These are phyloP conservation scores for Pholiota adiposa DNA, from an alignment of 1,284 basidiomycete genomes.

Conservation along the genomic window DNA sequence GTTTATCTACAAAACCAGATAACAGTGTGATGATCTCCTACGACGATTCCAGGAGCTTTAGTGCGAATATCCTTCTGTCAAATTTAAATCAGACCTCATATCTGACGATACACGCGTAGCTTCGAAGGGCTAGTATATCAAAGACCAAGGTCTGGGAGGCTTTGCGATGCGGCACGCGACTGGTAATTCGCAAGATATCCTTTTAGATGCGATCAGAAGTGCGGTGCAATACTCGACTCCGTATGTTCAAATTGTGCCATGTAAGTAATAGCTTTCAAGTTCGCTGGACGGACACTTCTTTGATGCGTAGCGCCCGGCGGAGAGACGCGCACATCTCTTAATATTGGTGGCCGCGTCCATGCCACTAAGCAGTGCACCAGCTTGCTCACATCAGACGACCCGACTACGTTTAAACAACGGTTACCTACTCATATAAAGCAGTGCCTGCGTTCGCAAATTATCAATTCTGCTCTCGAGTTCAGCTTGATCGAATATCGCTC, in stretches of 20 bases:
- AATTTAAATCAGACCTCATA: neutral
- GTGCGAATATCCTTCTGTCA: conserved; percentile 11
- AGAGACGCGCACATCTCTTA: too few species aligned
- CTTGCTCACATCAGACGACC: too few species aligned
- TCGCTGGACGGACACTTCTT: neutral
- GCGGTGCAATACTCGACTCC: conserved; percentile 2
- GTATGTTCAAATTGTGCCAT: neutral
- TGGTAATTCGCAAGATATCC: conserved; percentile 55
- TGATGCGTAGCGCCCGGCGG: too few species aligned
- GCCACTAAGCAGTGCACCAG: too few species aligned
- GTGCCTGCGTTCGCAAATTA: too few species aligned
- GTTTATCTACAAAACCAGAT: conserved; percentile 54
- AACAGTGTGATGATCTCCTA: conserved; percentile 56
- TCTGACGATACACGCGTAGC: conserved; percentile 13
- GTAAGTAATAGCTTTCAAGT: too few species aligned
- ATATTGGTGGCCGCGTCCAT: too few species aligned
- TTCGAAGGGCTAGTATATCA: conserved; percentile 58
- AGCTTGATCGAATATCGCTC: too few species aligned
- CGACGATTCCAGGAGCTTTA: conserved; percentile 55
- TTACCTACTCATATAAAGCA: too few species aligned
- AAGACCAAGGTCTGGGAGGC: conserved; percentile 47
- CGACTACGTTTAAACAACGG: too few species aligned
- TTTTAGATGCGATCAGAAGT: conserved; percentile 41
- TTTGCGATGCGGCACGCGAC: conserved; percentile 62
- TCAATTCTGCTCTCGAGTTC: too few species aligned